Conservation (phyloP, 768 basidiomycete genomes). For the Trametes coccinea region DNA sequence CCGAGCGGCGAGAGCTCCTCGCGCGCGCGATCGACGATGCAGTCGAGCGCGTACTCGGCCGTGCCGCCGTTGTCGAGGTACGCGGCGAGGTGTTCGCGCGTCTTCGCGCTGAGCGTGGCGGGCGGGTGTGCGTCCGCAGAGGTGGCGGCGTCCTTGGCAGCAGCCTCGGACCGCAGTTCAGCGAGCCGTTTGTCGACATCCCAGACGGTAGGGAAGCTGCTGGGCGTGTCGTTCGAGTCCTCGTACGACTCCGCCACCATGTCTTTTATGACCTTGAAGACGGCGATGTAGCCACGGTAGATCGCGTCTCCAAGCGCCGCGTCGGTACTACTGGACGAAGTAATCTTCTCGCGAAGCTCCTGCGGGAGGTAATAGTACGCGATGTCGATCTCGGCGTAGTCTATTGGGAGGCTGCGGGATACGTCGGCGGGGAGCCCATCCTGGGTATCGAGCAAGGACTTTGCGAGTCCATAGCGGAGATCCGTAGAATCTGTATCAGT, state of each 20-base stretch:
- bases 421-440: slow-evolving; percentile 13
- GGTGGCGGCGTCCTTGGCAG: not conserved
- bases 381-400: slow-evolving; percentile 17
- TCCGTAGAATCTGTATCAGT: slow-evolving; percentile 2
- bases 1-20: slow-evolving; percentile 32
- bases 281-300: slow-evolving; percentile 32
- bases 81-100: slow-evolving; percentile 13
- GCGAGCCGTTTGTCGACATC: slow-evolving; percentile 14
- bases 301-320: slow-evolving; percentile 21
- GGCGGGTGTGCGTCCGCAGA: not conserved
- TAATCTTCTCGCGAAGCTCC: slow-evolving; percentile 12
- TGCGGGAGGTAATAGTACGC: slow-evolving; percentile 17
- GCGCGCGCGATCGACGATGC: slow-evolving; percentile 29
- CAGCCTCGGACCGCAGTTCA: not conserved
- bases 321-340: not conserved
- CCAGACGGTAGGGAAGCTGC: slow-evolving; percentile 21
- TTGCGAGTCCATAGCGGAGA: slow-evolving; percentile 12
- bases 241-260: slow-evolving; percentile 18
- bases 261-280: slow-evolving; percentile 25
- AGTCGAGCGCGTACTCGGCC: slow-evolving; percentile 33
- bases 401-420: slow-evolving; percentile 8
- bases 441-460: slow-evolving; percentile 13
- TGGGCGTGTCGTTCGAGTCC: not conserved
- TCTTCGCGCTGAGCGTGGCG: not conserved
- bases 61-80: slow-evolving; percentile 33